A percentile compares a stretch with the other conserved stretches of the same genome.
These are phyloP conservation scores for Camellia oleifera DNA, from an alignment of 179 eudicot genomes.

Conservation along the genomic window DNA sequence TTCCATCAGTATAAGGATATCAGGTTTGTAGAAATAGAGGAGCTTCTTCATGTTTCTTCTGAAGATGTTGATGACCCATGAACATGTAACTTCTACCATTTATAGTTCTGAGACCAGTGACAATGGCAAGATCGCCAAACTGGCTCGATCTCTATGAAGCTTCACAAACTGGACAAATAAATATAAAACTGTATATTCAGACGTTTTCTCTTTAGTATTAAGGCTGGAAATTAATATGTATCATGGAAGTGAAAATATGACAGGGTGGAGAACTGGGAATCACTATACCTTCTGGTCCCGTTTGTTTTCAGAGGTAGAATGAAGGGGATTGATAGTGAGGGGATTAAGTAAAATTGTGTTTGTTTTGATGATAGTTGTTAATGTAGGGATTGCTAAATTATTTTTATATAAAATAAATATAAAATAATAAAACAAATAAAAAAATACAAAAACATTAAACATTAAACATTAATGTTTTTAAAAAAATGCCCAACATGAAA, in stretches of 20 bases:
- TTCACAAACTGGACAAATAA: conserved; percentile 69
- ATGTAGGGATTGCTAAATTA: no score
- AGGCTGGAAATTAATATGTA: background rate
- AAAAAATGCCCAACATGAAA: no score
- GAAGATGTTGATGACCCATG: conserved; percentile 71
- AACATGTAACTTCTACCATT: conserved; percentile 87
- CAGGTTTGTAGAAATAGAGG: no score
- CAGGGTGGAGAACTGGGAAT: conserved; percentile 4
- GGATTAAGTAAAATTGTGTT: no score
- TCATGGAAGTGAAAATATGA: background rate
- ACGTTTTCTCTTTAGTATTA: conserved; percentile 10
- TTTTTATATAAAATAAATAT: no score
- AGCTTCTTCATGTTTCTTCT: conserved; percentile 88
- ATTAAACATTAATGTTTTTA: no score
- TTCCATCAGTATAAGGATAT: no score
- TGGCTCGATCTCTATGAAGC: conserved; percentile 96
- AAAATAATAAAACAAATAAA: no score
- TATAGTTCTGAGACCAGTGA: conserved; percentile 86
- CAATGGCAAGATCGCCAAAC: conserved; percentile 95
- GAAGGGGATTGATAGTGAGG: no score
- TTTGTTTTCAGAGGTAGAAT: no score
- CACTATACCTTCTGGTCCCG: conserved; percentile 34
- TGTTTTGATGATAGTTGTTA: no score
- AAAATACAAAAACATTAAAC: no score
- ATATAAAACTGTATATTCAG: conserved; percentile 11